Base-by-base conservation (phyloP, 2,329 filamentous ascomycete genomes). In the Lasiodiplodia sp. region DNA sequence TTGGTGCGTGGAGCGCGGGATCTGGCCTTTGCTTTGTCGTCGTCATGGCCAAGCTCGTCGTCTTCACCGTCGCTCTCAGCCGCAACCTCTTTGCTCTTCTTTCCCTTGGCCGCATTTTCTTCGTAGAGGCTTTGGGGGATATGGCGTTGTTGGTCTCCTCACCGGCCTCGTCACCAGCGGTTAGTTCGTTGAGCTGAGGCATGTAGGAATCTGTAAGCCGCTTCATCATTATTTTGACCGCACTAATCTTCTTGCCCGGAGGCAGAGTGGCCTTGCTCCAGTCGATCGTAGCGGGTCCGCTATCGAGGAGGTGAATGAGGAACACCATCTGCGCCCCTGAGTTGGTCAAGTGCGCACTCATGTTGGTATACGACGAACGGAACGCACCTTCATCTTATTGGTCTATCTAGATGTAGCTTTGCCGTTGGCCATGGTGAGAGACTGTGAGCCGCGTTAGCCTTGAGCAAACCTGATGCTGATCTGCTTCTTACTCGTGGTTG, bases 211-310 rank as follows among this genome's bases (percentile, higher is more conserved):
- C 49, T 18, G 31, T 25, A n/a, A 53, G 25, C 2, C 62, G 38
- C 62, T n/a, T 51, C 18, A 65, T 51, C 62, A 65, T 65, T 47
- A 37, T 52, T 23, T 18, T 53, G 5, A 21, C 21, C 2, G 62
- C 62, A n/a, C 14, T n/a, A 6, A 25, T 28, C 5, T 31, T 65
- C 47, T 53, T 65, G 25, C 62, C 62, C 3, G 40, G n/a, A n/a
- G 62, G 62, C 11, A 53, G 18, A 14, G 44, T 65, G 5, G 37
- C 62, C 11, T 31, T 34, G n/a, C 16, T 21, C 47, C 62, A 65
- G 47, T 65, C 47, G 47, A 65, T 65, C 47, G 44, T 65, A 14
- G 49, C 49, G 14, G 62, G 47, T n/a, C 62, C 62, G 21, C 23
- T 21, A n/a, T 65, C 62, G 18, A 65, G 31, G 7, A 65, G 28